A percentile compares a stretch with the other conserved stretches of the same genome.
Conservation (phyloP, 768 basidiomycete genomes). For the Pleurotus citrinopileatus region DNA sequence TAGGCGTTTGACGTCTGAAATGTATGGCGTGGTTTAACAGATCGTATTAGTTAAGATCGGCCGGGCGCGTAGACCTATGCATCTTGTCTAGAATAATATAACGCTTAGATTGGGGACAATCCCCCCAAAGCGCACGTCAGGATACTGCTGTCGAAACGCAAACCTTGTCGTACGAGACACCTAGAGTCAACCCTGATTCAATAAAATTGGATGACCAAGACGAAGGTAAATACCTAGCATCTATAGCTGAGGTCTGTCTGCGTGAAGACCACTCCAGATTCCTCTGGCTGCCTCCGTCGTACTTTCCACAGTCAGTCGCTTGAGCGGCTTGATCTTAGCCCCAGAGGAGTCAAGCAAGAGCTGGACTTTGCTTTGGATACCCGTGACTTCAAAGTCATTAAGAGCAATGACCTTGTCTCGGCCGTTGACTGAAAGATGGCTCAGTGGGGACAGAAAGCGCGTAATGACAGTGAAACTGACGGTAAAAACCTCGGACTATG, state of each 20-base stretch:
- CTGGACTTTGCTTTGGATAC: conserved; percentile 74
- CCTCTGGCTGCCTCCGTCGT: conserved; percentile 79
- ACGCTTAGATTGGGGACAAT: too few relatives aligned
- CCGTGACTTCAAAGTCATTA: conserved; percentile 69
- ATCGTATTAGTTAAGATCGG: too few relatives aligned
- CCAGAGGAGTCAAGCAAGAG: conserved; percentile 87
- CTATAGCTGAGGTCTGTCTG: conserved; percentile 55
- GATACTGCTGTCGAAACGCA: too few relatives aligned
- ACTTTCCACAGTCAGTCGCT: conserved; percentile 74
- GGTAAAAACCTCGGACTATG: conserved; percentile 79
- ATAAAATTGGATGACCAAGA: too few relatives aligned
- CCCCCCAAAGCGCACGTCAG: too few relatives aligned
- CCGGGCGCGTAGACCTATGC: too few relatives aligned
- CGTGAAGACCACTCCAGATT: conserved; percentile 89
- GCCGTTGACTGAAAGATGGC: conserved; percentile 62
- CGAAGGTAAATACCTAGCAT: conserved; percentile 9
- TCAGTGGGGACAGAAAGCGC: conserved; percentile 17
- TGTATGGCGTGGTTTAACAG: too few relatives aligned
- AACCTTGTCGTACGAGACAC: too few relatives aligned
- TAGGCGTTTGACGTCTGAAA: too few relatives aligned
- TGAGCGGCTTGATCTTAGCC: conserved; percentile 78
- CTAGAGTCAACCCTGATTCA: too few relatives aligned
- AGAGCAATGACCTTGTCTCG: conserved; percentile 87
- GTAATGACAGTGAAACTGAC: conserved; percentile 37
- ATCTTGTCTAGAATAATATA: too few relatives aligned